Base-by-base conservation (phyloP, 441 rosid genomes). In the Capsella rubella region DNA sequence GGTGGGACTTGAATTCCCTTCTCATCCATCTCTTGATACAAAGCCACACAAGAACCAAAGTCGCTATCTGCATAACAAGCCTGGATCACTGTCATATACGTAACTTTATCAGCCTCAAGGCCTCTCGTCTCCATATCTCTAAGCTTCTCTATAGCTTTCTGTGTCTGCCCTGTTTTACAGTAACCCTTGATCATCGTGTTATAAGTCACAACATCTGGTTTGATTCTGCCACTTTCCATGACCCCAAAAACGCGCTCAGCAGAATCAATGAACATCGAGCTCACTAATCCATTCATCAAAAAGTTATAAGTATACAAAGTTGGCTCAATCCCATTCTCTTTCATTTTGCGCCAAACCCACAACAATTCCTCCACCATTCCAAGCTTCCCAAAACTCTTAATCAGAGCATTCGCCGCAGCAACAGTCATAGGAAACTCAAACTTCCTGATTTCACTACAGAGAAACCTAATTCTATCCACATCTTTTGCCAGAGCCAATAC, bases 181-280 rank as follows among this genome's bases (percentile, higher is more conserved):
- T 89, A 89, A 50, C 99, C 99, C 70, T 94, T 94, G 64, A 94
- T 82, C 96, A 92, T 84, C 0, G 91, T 92, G 70, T 90, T 92
- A 68, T 82, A 90, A 53, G 93, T 81, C 76, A 92, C 95, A 67
- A 84, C 80, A 80, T 87, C 97, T 0, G 95, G 92, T 49, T 83
- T 80, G 65, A 89, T 78, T 67, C 71, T 82, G 11, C 99, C 92
- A 29, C 75, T 84, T 73, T 85, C 87, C 98, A 89, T 95, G 46
- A 84, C 92, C 82, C 88, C 88, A 13, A 89, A 89, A 55, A 95
- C 91, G 8, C 73, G 79, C 79, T 92, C 97, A 0, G 97, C 90
- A 0, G 97, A 90, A 56, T 89, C 97, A 42, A 90, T 68, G 40
- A 87, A 92, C 86, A 68, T 78, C 0, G 91, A 84, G 75, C 80